Evolutionary conservation across 257 asterid species (phyloP).

Genomic region (Solanum appendiculatum): DNA sequence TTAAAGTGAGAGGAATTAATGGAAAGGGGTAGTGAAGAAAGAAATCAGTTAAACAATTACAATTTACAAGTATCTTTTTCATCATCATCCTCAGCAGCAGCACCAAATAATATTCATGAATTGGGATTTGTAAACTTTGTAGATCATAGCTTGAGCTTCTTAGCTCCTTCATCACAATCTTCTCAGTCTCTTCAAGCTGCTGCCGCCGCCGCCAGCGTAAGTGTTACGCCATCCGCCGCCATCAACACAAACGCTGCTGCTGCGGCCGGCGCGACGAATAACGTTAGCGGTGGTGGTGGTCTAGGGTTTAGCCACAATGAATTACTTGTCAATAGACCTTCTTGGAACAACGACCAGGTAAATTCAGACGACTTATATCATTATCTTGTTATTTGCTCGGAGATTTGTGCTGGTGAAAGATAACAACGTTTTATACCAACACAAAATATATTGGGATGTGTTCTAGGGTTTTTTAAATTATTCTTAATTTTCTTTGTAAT

Average conservation of each 20-base stretch:
- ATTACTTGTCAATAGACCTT: conserved; percentile 29
- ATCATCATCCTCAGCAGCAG: conserved; percentile 4
- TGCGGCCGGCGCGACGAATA: background rate
- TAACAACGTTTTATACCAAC: background rate
- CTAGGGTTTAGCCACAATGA: conserved; percentile 47
- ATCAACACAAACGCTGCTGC: background rate
- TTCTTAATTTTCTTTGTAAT: conserved; percentile 12
- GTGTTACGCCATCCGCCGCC: background rate
- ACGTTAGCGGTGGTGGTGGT: conserved; percentile 16
- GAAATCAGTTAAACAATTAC: conserved; percentile 31
- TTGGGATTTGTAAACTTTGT: conserved; percentile 73
- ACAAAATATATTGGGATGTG: background rate
- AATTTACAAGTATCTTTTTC: conserved; percentile 28
- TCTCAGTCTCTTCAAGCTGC: conserved; percentile 8
- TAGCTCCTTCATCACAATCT: conserved; percentile 29
- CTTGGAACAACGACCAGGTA: conserved; percentile 74
- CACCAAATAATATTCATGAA: conserved; percentile 16
- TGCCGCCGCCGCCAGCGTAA: background rate
- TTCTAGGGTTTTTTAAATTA: background rate
- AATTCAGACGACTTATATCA: background rate
- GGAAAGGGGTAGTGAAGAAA: conserved; percentile 39
- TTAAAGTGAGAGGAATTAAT: background rate
- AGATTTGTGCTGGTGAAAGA: background rate
- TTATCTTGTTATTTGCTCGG: background rate
- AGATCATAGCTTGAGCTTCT: conserved; percentile 55